Conservation (phyloP, 805 yeast genomes). For the Candida hungchunana region DNA sequence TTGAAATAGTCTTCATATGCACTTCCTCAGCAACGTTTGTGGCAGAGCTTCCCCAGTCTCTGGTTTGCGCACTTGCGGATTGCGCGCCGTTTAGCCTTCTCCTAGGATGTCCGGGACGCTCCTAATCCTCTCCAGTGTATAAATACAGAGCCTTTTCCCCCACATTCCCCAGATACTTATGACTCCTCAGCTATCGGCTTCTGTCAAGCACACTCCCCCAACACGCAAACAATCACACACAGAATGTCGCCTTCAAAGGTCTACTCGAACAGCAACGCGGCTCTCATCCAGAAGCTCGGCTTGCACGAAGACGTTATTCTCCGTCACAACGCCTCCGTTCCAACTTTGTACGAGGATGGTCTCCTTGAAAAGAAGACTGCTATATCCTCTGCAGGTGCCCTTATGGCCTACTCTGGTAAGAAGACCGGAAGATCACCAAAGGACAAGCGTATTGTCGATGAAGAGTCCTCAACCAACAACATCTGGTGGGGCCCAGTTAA, state of each 20-base stretch:
- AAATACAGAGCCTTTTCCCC: conserved; percentile 3
- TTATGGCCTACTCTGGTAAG: conserved; percentile 91
- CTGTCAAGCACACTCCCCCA: not conserved
- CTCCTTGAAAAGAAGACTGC: conserved; percentile 86
- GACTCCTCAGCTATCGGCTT: too few relatives aligned
- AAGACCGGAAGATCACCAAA: conserved; percentile 98
- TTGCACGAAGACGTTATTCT: conserved; percentile 60
- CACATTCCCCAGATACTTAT: conserved; percentile 5
- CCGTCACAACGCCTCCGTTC: conserved; percentile 91
- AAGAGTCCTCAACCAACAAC: conserved; percentile 73
- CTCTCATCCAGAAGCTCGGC: conserved; percentile 32
- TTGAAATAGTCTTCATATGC: too few relatives aligned
- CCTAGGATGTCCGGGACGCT: conserved; percentile 16
- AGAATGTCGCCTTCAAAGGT: conserved; percentile 27
- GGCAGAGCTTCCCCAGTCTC: not conserved
- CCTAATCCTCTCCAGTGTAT: conserved; percentile 8
- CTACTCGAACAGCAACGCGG: conserved; percentile 18
- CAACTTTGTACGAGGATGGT: conserved; percentile 93
- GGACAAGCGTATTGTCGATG: conserved; percentile 97
- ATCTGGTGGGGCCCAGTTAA: conserved; percentile 99
- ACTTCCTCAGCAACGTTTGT: not conserved
- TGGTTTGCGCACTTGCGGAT: conserved; percentile 6
- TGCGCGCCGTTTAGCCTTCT: conserved; percentile 11
- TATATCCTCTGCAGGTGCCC: conserved; percentile 88
- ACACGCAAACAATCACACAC: conserved; percentile 3